Base-by-base conservation (phyloP, 192 early-diverging fungal species). In the Allomyces macrogynus region DNA sequence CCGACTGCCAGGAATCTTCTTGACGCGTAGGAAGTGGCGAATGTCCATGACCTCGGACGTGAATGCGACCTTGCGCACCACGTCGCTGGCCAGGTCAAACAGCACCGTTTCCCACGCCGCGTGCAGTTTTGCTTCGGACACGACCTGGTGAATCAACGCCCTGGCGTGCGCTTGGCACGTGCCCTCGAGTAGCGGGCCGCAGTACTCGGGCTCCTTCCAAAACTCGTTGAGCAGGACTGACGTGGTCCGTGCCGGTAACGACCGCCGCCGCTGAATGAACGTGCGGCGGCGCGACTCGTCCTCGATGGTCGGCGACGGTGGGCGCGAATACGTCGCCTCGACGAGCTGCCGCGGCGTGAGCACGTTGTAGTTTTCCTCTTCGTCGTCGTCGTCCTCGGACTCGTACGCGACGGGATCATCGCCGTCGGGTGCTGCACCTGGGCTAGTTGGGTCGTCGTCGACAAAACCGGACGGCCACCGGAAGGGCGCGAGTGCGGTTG, bases 1-100 rank as follows among this genome's bases (percentile, higher is more conserved):
- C 24, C 68, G 24, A 10, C 90, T 92, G 10, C 93, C 95, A 0
- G 95, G 87, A 24, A 99, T 89, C 67, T 88, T 89, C 71, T 98
- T 98, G 70, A 96, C 88, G 65, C 93, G 95, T 60, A 98, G 87
- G 62, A 92, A 92, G 26, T 90, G 83, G 16, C 87, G 78, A 57
- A 93, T 82, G 68, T 96, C 93, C 67, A 91, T 88, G 67, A 23
- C 73, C 81, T 22, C 80, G 71, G 32, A 90, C 80, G 70, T 89
- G 79, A 0, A 87, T 78, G 43, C 75, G 73, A 86, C 70, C 63
- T 80, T 71, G 57, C 76, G 74, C 40, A 83, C 80, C 7, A 86
- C 79, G 62, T 83, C 81, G 26, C 86, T 76, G 42, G 89, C 72
- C n/a, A 88, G 67, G 20, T 81, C 76, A 74, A 87, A 80, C 16